phyloP scores from a whole-genome alignment of 768 basidiomycete species.

The Mycena latifolia region DNA sequence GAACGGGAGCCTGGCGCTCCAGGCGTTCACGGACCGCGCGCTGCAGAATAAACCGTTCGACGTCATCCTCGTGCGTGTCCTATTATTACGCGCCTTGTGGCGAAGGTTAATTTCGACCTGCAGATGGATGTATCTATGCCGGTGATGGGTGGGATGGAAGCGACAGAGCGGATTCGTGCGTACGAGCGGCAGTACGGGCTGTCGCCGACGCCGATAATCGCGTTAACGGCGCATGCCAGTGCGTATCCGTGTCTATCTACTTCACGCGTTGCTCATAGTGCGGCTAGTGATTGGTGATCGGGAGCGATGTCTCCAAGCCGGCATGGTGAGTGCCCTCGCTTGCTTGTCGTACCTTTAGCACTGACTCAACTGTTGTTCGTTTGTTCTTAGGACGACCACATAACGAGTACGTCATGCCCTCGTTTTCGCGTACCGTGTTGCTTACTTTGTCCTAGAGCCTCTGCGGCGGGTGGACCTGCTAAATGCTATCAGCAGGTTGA shows the following conservation, averaged over 20 bases:
- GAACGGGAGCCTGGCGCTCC: slow-evolving; percentile 94
- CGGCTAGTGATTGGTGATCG: slow-evolving; percentile 87
- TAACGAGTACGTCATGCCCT: slow-evolving; percentile 63
- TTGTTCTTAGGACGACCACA: slow-evolving; percentile 52
- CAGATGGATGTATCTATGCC: slow-evolving; percentile 99
- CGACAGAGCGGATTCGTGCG: slow-evolving; percentile 90
- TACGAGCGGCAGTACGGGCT: slow-evolving; percentile 83
- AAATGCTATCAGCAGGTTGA: slow-evolving; percentile 86
- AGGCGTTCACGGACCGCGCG: slow-evolving; percentile 87
- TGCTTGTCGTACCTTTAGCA: not conserved
- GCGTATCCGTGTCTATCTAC: slow-evolving; percentile 49
- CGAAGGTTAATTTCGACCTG: no score
- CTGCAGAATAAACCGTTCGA: slow-evolving; percentile 84
- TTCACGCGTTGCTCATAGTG: not conserved
- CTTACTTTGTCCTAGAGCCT: slow-evolving; percentile 65
- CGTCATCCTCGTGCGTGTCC: slow-evolving; percentile 88
- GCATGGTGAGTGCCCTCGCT: slow-evolving; percentile 55
- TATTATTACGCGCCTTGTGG: no score
- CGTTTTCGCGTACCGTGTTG: not conserved
- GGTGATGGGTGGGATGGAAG: slow-evolving; percentile 99
- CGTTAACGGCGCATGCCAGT: slow-evolving; percentile 98
- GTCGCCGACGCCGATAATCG: slow-evolving; percentile 90
- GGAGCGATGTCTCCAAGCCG: slow-evolving; percentile 81
- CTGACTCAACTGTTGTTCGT: slow-evolving; percentile 7
- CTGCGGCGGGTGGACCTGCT: slow-evolving; percentile 82